Evolutionary conservation across 2,329 filamentous ascomycete genomes (phyloP), one percentile per base, ranked within the genome.

Genomic region (Orbilia quercus): DNA sequence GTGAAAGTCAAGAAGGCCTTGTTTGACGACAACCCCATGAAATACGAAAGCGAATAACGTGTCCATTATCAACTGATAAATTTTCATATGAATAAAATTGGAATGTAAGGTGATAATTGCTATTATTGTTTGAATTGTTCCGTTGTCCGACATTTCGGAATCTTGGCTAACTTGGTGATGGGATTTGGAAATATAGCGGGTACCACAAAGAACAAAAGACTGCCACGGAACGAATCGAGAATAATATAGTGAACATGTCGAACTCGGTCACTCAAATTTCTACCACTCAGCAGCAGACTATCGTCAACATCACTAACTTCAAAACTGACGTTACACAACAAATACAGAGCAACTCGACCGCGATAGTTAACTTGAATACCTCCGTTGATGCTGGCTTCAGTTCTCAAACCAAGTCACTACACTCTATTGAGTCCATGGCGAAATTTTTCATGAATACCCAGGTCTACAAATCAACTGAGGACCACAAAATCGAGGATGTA

Each of bases 1-100:
- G 31, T 16, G 6, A 73, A 57, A 22, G 66, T 73, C 31, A 73
- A 73, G 48, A n/a, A 23, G 4, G 53, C 57, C 1, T 57, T 66
- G 31, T 20, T 66, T 31, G 69, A 59, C 1, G 25, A 60, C 11
- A 45, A 66, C 31, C 18, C 45, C 2, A 65, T 28, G 40, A 66
- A 28, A 53, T 31, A 44, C 59, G 11, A 23, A 48, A 22, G 25
- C n/a, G n/a, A 42, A 6, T 14, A 66, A 14, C 38, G 40, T 22
- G 42, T 34, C 23, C 40, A 62, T 22, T 48, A 54, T 31, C 9
- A 4, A 31, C 28, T 31, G 9, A 4, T 31, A 9, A 31, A 31
- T 5, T 31, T 31, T 31, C 9, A 31, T 31, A 31, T 31, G 9
- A 9, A 9, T 9, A 31, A 4, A 31, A 31, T 9, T 4, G 4